These are phyloP conservation scores for Xylaria multiplex DNA, from an alignment of 2,329 filamentous ascomycete species.

Conservation along the genomic window DNA sequence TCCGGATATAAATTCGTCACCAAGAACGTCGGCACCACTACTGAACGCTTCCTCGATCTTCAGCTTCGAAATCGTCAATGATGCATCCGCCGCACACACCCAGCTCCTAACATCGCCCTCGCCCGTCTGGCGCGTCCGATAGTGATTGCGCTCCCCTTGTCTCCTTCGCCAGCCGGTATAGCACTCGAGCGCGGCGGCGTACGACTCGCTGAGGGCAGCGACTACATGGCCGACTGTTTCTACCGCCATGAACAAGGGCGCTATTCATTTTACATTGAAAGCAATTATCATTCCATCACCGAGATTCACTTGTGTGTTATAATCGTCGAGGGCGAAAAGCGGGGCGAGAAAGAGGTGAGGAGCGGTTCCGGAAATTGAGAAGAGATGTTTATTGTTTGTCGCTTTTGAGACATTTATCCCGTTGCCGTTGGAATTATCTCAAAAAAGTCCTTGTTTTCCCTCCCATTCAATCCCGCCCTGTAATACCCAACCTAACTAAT, in stretches of 20 bases:
- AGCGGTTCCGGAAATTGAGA: background rate
- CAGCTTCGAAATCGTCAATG: constrained; percentile 48
- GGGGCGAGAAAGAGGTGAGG: no score
- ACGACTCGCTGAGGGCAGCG: constrained; percentile 47
- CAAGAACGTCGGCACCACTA: constrained; percentile 50
- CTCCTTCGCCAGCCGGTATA: constrained; percentile 52
- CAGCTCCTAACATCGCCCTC: constrained; percentile 31
- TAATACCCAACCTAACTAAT: background rate
- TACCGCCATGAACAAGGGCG: constrained; percentile 41
- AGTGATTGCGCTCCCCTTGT: constrained; percentile 50
- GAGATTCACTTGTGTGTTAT: background rate
- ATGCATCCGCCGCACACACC: constrained; percentile 50
- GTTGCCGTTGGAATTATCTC: constrained; percentile 1
- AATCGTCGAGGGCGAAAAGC: no score
- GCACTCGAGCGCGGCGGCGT: constrained; percentile 47
- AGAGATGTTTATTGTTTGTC: background rate
- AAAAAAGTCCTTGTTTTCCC: background rate
- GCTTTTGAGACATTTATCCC: constrained; percentile 10
- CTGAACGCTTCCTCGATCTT: constrained; percentile 50
- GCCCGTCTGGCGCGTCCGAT: constrained; percentile 39
- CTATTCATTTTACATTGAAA: constrained; percentile 22
- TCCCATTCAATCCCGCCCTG: background rate
- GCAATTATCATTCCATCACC: background rate
- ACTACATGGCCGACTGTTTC: constrained; percentile 47
- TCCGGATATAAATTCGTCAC: constrained; percentile 50